Base-by-base conservation (phyloP, 176 grass and related monocot genomes). In the Oryza meridionalis region DNA sequence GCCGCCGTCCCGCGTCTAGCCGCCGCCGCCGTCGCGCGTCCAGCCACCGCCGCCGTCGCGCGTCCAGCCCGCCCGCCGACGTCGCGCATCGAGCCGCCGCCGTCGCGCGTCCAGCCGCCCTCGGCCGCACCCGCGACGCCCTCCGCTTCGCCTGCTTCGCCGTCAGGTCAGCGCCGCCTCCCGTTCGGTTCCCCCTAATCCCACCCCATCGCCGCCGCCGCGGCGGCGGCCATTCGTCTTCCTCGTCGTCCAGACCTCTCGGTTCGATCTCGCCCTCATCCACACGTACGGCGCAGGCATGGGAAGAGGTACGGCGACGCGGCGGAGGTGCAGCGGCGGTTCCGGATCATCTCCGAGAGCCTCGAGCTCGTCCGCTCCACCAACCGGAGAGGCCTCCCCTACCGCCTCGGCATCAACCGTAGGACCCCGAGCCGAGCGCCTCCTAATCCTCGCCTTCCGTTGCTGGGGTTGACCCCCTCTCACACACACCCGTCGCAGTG, bases 351-450 rank as follows among this genome's bases (percentile, higher is more conserved):
- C 78, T 83, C 86, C 85, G 89, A 99, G 73, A 99, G 75, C 82
- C 88, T 96, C 81, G 73, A 94, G 84, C 55, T 92, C 82, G 86
- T 94, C 75, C 88, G 91, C 72, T 90, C 91, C 51, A 90, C 91
- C 65, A 99, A 99, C 75, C 64, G 91, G 62, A 83, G 74, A 84
- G 81, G 86, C 50, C 87, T 99, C 43, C 68, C 96, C 26, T 99
- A 99, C 75, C 89, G 90, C 77, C 91, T 99, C 44, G 93, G 89
- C 83, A 87, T 99, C 63, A 99, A 92, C 87, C 89, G 96, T 99
- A 94, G 59, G 86, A 50, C 35, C 78, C 55, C 35, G 10, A n/a
- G 33, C 29, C 29, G 29, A 31, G 29, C 29, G 29, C 33, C 33
- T 4, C 11, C 51, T n/a, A n/a, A n/a, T n/a, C n/a, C n/a, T n/a